Conservation (phyloP, 1,284 basidiomycete genomes). For the Cutaneotrichosporon sp. region DNA sequence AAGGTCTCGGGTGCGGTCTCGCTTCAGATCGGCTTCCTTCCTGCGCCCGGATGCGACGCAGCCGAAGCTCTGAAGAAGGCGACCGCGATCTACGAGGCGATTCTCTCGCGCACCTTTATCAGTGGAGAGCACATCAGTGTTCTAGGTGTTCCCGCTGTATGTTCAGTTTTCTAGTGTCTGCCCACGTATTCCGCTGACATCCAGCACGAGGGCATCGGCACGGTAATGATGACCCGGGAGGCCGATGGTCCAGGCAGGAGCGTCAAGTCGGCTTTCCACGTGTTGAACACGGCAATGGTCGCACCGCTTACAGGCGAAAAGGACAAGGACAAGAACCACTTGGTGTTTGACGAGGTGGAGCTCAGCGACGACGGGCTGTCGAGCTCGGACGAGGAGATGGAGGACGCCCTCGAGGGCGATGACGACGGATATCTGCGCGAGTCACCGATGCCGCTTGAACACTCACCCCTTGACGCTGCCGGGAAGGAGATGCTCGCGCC, state of each 20-base stretch:
- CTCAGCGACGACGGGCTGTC: constrained; percentile 67
- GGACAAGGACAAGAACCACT: constrained; percentile 13
- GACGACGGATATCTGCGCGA: constrained; percentile 23
- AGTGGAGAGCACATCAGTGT: constrained; percentile 51
- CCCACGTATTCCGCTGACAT: neutral
- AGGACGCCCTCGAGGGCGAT: constrained; percentile 36
- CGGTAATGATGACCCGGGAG: constrained; percentile 51
- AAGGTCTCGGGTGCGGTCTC: constrained; percentile 59
- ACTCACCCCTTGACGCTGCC: neutral
- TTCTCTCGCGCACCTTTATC: constrained; percentile 60
- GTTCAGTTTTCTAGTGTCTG: constrained; percentile 36
- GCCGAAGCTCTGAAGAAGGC: constrained; percentile 30
- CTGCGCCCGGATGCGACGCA: constrained; percentile 41
- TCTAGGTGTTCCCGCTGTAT: constrained; percentile 64
- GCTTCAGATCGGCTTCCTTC: constrained; percentile 71
- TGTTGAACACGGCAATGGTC: constrained; percentile 20
- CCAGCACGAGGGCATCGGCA: constrained; percentile 84
- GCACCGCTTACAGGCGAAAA: constrained; percentile 16
- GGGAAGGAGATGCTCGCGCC: neutral
- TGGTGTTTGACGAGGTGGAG: constrained; percentile 46
- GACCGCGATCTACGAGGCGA: constrained; percentile 57
- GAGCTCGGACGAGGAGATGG: constrained; percentile 57
- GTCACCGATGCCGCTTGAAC: constrained; percentile 15
- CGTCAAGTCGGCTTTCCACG: constrained; percentile 1
- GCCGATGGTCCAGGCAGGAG: neutral